Base-by-base conservation (phyloP, 2,329 filamentous ascomycete genomes). In the Exophiala phaeomuriformis region DNA sequence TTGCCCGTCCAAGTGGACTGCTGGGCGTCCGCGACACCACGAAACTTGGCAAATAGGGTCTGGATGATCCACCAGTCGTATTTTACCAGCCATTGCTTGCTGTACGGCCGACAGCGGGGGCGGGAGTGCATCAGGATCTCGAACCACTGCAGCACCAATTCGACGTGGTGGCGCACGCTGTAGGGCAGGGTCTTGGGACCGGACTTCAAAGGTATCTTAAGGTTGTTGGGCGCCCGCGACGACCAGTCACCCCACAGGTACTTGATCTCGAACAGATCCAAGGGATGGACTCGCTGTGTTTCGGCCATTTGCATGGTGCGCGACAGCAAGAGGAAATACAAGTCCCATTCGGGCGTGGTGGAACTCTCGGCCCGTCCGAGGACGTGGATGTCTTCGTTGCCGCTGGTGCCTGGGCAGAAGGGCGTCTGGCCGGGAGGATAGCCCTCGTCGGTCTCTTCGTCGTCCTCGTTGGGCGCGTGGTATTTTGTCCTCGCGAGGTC, bases 1-100 rank as follows among this genome's bases (percentile, higher is more conserved):
- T 88, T 82, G 2, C 90, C 88, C 58, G 91, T 87, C 62, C 80
- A 80, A 0, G 78, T 78, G 57, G 81, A 89, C 61, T 93, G 84
- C 37, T 88, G 81, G 3, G 90, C 91, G 1, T 89, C 95, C 0
- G 93, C 93, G 0, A 90, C 95, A 49, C 89, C 93, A 28, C 93
- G 82, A 69, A 96, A 95, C 68, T 97, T 97, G 60, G 87, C 83
- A 68, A 91, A 95, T 3, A 96, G 77, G 0, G 90, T 95, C 70
- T 97, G 95, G 65, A 95, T 79, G 10, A 96, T 79, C 74, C 74
- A 77, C 44, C 71, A 74, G 55, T 77, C 74, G 58, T 71, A 75
- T 8, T 60, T 64, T 1, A 61, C 55, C 5, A 76, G 61, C 36
- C 63, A 64, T 2, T 41, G 12, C 2, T 61, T 44, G 29, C 71